Conservation (phyloP, 257 asterid genomes). For the Asclepias syriaca region DNA sequence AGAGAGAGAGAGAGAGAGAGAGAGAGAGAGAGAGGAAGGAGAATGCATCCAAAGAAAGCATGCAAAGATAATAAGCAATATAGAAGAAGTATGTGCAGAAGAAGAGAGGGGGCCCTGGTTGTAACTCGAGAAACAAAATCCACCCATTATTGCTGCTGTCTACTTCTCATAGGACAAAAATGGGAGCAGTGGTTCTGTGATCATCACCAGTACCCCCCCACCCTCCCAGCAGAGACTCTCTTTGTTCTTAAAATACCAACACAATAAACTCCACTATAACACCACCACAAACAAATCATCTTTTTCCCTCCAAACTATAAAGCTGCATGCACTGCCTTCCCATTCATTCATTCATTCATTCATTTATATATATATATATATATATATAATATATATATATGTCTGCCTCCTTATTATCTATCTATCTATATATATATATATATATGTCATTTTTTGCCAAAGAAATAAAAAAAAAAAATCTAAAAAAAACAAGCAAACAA, state of each 20-base stretch:
- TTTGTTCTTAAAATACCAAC: constrained; percentile 7
- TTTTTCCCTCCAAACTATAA: neutral
- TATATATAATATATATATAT: too few relatives aligned
- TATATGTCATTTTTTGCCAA: neutral
- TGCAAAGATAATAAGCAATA: constrained; percentile 40
- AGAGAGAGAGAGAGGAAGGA: neutral
- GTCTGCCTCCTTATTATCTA: neutral
- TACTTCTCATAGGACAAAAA: constrained; percentile 45
- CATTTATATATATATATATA: neutral
- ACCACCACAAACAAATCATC: neutral
- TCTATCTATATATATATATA: neutral
- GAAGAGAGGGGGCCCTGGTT: constrained; percentile 29
- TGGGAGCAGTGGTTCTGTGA: constrained; percentile 53
- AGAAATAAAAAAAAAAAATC: too few relatives aligned
- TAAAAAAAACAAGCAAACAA: too few relatives aligned
- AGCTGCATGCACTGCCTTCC: neutral
- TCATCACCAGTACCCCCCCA: constrained; percentile 19
- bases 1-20: too few relatives aligned
- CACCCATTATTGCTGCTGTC: constrained; percentile 60
- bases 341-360: neutral
- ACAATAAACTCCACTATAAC: neutral
- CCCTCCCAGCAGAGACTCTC: neutral
- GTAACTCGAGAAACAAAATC: constrained; percentile 54
- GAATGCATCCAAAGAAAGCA: constrained; percentile 28
- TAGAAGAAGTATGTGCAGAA: constrained; percentile 19